phyloP scores from a whole-genome alignment of 148 eudicot species.

The Vaccinium myrtillus region DNA sequence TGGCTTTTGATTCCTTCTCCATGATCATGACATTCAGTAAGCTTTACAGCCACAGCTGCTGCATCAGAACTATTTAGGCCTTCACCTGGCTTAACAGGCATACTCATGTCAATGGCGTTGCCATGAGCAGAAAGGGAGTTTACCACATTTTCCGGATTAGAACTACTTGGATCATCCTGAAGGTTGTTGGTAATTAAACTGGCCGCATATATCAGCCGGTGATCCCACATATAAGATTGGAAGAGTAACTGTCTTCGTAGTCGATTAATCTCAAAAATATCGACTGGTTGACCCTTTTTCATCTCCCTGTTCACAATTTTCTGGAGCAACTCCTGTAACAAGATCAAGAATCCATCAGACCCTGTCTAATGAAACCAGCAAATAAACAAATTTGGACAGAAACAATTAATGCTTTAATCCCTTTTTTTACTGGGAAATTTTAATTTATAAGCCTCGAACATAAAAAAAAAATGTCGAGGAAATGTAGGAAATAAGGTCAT shows the following conservation, averaged over 20 bases:
- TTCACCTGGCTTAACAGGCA: slow-evolving; percentile 24
- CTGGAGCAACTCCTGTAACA: slow-evolving; percentile 57
- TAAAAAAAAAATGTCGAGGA: background rate
- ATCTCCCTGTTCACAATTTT: slow-evolving; percentile 48
- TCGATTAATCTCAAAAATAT: slow-evolving; percentile 84
- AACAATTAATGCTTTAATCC: background rate
- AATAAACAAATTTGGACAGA: background rate
- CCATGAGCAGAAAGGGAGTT: slow-evolving; percentile 30
- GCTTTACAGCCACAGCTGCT: slow-evolving; percentile 29
- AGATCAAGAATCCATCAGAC: slow-evolving; percentile 13
- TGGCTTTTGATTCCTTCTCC: slow-evolving; percentile 21
- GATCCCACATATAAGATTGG: slow-evolving; percentile 93
- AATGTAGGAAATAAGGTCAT: background rate
- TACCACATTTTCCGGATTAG: slow-evolving; percentile 27
- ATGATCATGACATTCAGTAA: slow-evolving; percentile 25
- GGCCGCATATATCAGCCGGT: slow-evolving; percentile 67
- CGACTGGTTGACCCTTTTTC: slow-evolving; percentile 57
- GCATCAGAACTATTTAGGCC: slow-evolving; percentile 33
- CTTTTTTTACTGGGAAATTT: background rate
- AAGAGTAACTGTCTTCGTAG: slow-evolving; percentile 73
- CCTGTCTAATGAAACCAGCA: background rate
- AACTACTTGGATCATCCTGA: slow-evolving; percentile 14
- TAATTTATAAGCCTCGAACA: background rate
- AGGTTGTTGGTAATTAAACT: slow-evolving; percentile 35
- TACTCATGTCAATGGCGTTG: slow-evolving; percentile 23